phyloP scores from a whole-genome alignment of 2,329 filamentous ascomycete genomes.

The Exophiala aquamarina region DNA sequence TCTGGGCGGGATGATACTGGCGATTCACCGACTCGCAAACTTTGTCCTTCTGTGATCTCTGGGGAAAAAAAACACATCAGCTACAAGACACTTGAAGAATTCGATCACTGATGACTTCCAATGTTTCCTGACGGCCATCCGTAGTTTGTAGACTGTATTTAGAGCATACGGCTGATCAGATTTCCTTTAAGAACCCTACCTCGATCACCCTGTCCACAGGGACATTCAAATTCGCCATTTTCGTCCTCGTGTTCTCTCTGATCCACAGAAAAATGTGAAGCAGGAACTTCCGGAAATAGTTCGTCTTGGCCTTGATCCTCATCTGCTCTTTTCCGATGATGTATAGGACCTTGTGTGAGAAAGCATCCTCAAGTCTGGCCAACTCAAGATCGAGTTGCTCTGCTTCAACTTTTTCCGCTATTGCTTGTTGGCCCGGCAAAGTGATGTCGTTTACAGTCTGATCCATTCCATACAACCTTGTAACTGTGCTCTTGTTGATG shows the following conservation, averaged over 20 bases:
- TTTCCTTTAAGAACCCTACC: constrained; percentile 43
- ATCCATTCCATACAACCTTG: background rate
- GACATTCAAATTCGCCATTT: constrained; percentile 39
- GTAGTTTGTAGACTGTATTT: too few species aligned
- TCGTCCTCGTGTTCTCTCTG: constrained; percentile 39
- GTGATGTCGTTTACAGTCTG: constrained; percentile 16
- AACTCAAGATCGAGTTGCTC: constrained; percentile 20
- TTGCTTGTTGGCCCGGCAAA: background rate
- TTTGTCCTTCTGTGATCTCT: too few species aligned
- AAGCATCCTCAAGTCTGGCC: constrained; percentile 42
- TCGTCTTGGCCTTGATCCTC: constrained; percentile 32
- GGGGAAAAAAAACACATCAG: too few species aligned
- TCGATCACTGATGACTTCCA: too few species aligned
- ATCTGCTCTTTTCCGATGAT: constrained; percentile 47
- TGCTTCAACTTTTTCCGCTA: background rate
- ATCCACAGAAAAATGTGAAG: constrained; percentile 39
- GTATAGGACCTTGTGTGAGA: constrained; percentile 50
- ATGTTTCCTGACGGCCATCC: too few species aligned
- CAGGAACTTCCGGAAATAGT: constrained; percentile 30
- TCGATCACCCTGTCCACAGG: constrained; percentile 40
- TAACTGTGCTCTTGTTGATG: too few species aligned
- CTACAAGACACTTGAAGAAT: too few species aligned
- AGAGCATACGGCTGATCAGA: too few species aligned
- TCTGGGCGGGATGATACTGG: too few species aligned
- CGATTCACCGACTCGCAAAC: too few species aligned